phyloP scores from a whole-genome alignment of 2,329 filamentous ascomycete genomes.

The Fusarium vanettenii region DNA sequence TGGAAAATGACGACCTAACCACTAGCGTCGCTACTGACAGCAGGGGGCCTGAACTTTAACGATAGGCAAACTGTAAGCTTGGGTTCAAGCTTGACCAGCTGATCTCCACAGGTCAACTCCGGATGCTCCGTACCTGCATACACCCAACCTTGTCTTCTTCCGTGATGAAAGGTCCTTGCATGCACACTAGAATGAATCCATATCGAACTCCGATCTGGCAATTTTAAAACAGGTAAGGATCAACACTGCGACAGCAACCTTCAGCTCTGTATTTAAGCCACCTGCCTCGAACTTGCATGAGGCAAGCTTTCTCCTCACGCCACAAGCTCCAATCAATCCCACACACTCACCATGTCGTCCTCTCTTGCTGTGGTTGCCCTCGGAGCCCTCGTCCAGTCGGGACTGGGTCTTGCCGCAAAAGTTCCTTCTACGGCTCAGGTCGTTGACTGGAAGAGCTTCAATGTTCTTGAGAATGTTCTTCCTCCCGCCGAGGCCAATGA shows the following conservation, averaged over 20 bases:
- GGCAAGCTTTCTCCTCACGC: not conserved
- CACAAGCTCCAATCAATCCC: not conserved
- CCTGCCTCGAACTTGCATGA: not conserved
- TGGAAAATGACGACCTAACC: not conserved
- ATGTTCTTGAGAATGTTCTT: conserved; percentile 30
- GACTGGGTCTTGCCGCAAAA: not conserved
- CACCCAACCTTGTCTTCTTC: not conserved
- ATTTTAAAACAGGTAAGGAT: not conserved
- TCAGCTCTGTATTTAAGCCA: not conserved
- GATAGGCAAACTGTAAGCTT: not conserved
- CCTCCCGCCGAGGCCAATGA: conserved; percentile 31
- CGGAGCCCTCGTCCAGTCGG: not conserved
- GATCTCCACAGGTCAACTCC: not conserved
- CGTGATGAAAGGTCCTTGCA: not conserved
- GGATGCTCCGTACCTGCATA: not conserved
- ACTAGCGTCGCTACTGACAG: not conserved
- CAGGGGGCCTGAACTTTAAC: not conserved
- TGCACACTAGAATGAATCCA: not conserved
- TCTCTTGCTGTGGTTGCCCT: not conserved
- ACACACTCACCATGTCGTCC: not conserved
- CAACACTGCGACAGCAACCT: not conserved
- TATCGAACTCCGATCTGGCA: not conserved
- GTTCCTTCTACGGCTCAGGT: conserved; percentile 25
- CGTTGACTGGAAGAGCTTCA: conserved; percentile 39
- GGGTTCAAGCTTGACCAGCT: not conserved